These are phyloP conservation scores for Halophytophthora batemanensis DNA, from an alignment of 352 stramenopile genomes.

Conservation along the genomic window DNA sequence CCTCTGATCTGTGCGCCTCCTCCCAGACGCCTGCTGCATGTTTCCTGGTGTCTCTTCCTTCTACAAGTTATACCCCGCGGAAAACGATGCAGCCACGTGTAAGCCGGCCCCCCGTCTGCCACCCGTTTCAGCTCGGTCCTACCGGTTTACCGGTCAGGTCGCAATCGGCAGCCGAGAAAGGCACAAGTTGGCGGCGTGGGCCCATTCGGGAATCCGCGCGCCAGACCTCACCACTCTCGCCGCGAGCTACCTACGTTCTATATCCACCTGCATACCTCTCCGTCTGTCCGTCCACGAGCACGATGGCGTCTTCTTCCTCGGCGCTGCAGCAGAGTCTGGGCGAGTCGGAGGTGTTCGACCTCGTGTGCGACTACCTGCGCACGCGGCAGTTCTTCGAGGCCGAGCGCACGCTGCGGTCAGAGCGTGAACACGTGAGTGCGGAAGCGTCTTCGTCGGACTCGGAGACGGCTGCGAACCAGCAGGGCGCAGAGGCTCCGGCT, in stretches of 20 bases:
- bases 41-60: too few relatives aligned
- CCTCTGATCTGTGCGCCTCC: too few relatives aligned
- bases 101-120: too few relatives aligned
- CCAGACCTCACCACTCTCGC: conserved; percentile 17
- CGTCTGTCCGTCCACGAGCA: background rate
- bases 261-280: background rate
- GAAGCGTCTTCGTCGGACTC: conserved; percentile 16
- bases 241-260: too few relatives aligned
- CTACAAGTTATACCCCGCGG: background rate
- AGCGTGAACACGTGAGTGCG: conserved; percentile 50
- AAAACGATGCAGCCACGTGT: background rate
- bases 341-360: conserved; percentile 84
- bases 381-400: conserved; percentile 86
- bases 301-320: conserved; percentile 54
- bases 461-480: conserved; percentile 37
- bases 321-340: conserved; percentile 76
- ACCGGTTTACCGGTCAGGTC: too few relatives aligned
- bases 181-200: too few relatives aligned
- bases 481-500: conserved; percentile 11
- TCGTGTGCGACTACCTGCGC: conserved; percentile 86
- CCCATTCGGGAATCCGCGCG: conserved; percentile 32
- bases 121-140: too few relatives aligned
- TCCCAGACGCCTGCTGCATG: too few relatives aligned
- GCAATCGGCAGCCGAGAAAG: too few relatives aligned
- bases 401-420: conserved; percentile 64